Evolutionary conservation across 257 asterid species (phyloP).

Genomic region (Osmanthus fragrans): DNA sequence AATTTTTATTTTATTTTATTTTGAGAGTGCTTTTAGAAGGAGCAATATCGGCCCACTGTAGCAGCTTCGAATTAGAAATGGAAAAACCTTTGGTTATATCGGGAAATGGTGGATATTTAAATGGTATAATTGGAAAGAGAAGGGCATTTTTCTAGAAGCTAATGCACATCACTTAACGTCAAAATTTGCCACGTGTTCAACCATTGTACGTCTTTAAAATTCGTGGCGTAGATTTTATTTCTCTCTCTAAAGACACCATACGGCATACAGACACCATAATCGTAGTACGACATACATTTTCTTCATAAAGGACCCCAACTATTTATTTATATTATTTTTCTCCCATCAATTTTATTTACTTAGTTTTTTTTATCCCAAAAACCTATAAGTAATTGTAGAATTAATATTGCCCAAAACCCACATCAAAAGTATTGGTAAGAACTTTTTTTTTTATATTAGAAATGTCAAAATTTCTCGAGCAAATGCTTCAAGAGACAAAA

Average conservation of each 20-base stretch:
- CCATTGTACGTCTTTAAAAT: neutral
- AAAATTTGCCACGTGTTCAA: neutral
- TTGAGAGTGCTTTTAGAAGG: too few species aligned
- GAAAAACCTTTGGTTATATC: neutral
- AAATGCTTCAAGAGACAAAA: too few species aligned
- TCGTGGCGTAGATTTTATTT: neutral
- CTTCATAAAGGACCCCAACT: neutral
- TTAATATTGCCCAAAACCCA: neutral
- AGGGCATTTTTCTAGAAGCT: neutral
- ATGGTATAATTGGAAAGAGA: neutral
- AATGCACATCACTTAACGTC: neutral
- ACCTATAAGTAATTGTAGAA: neutral
- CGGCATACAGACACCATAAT: neutral
- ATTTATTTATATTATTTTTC: neutral
- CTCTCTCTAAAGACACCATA: neutral
- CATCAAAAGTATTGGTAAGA: too few species aligned
- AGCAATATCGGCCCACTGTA: too few species aligned
- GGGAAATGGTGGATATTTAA: neutral
- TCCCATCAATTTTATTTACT: neutral
- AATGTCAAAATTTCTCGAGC: too few species aligned
- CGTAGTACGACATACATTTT: neutral
- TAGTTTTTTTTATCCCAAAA: neutral
- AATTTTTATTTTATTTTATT: too few species aligned
- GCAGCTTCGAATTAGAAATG: neutral
- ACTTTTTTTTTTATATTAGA: too few species aligned